Percentiles rank a stretch among this genome's conserved stretches.
Conservation (phyloP, 345 rosid genomes). For the Sonneratia alba region DNA sequence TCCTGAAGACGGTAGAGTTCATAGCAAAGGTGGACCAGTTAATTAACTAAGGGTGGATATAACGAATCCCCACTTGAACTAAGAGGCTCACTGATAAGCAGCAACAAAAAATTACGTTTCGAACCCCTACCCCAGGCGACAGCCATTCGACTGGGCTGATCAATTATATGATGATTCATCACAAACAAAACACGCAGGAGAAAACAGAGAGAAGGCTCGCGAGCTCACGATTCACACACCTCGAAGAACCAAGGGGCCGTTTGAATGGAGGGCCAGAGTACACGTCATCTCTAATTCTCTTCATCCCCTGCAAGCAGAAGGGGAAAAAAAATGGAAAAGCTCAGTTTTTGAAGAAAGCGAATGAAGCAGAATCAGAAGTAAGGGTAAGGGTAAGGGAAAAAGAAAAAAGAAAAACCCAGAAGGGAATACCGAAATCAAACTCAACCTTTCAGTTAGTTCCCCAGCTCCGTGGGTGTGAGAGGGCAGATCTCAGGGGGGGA, state of each 20-base stretch:
- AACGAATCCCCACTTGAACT: background rate
- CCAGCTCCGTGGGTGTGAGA: background rate
- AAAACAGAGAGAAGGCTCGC: background rate
- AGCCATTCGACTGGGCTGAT: background rate
- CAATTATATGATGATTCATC: background rate
- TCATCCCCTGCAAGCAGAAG: slow-evolving; percentile 34
- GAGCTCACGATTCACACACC: background rate
- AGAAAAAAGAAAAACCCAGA: background rate
- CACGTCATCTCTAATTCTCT: slow-evolving; percentile 58
- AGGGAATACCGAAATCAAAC: background rate
- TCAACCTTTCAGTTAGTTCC: background rate
- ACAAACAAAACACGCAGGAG: background rate
- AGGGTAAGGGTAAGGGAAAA: too few relatives aligned
- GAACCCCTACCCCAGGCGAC: background rate
- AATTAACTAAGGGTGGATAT: background rate
- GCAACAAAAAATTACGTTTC: background rate
- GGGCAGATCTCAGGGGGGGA: background rate
- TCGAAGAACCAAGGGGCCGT: slow-evolving; percentile 52
- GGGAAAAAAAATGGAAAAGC: background rate
- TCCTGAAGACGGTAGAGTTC: background rate
- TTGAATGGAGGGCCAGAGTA: slow-evolving; percentile 60
- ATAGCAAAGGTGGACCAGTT: background rate
- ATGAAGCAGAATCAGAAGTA: background rate
- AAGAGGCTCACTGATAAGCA: background rate
- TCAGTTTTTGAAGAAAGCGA: background rate